phyloP scores from a whole-genome alignment of 2,329 filamentous ascomycete genomes.

The Colletotrichum liriopes region DNA sequence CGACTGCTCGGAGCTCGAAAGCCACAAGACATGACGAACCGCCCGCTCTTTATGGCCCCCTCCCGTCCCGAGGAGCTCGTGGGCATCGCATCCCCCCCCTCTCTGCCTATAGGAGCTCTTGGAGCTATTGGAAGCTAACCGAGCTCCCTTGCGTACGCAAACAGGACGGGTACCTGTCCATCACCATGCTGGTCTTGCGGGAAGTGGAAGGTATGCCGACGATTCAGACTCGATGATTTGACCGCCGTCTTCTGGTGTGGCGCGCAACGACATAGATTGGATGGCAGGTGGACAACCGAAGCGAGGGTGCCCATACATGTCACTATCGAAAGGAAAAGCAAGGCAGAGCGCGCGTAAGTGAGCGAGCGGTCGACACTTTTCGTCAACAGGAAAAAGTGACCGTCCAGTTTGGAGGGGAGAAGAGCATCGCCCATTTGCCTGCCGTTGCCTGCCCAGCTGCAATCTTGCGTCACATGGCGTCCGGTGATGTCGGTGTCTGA shows the following conservation, averaged over 20 bases:
- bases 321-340: conserved; percentile 10
- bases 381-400: not conserved
- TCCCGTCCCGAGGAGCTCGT: not conserved
- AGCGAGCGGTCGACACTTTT: not conserved
- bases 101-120: not conserved
- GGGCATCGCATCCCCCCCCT: not conserved
- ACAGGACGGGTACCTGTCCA: conserved; percentile 27
- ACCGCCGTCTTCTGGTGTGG: conserved; percentile 1
- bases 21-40: not conserved
- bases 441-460: conserved; percentile 23
- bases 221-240: conserved; percentile 25
- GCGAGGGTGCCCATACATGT: not conserved
- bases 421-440: not conserved
- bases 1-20: conserved; percentile 1
- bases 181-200: conserved; percentile 9
- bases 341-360: not conserved
- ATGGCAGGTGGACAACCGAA: conserved; percentile 6
- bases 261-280: conserved; percentile 17
- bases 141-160: not conserved
- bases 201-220: conserved; percentile 36
- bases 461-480: conserved; percentile 42
- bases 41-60: conserved; percentile 5
- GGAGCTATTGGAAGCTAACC: conserved; percentile 16
- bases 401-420: not conserved
- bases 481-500: conserved; percentile 32